A percentile compares a stretch with the other conserved stretches of the same genome.
Evolutionary conservation across 2,329 filamentous ascomycete genomes (phyloP).

Genomic region (Geosmithia putterillii): DNA sequence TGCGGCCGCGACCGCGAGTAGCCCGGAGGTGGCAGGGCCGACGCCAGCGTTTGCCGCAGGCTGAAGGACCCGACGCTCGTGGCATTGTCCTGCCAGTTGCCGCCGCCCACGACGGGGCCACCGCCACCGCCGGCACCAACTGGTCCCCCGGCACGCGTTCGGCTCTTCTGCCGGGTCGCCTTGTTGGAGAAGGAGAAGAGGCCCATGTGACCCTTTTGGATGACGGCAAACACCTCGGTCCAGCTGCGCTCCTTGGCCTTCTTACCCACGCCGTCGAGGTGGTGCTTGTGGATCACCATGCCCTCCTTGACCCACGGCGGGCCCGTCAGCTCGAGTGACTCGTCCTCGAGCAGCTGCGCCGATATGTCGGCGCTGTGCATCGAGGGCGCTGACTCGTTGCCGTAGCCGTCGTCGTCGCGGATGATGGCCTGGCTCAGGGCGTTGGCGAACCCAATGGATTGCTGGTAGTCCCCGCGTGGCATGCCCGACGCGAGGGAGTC

Average conservation of each 20-base stretch:
- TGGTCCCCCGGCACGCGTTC: conserved; percentile 21
- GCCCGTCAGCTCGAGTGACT: conserved; percentile 79
- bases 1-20: conserved; percentile 85
- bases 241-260: conserved; percentile 90
- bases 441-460: conserved; percentile 95
- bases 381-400: conserved; percentile 31
- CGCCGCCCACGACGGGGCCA: conserved; percentile 84
- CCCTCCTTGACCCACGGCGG: conserved; percentile 99
- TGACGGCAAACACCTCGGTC: conserved; percentile 90
- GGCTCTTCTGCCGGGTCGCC: conserved; percentile 56
- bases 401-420: conserved; percentile 62
- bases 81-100: conserved; percentile 97
- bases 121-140: conserved; percentile 52
- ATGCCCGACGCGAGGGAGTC: conserved; percentile 75
- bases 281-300: conserved; percentile 90
- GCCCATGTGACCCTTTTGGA: conserved; percentile 88
- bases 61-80: conserved; percentile 80
- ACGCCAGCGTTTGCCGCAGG: conserved; percentile 84
- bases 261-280: conserved; percentile 81
- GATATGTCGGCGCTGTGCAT: conserved; percentile 48
- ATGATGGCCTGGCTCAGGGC: conserved; percentile 94
- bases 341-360: conserved; percentile 71
- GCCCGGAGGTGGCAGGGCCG: conserved; percentile 75
- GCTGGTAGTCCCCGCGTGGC: conserved; percentile 73
- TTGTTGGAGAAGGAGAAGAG: conserved; percentile 91